Evolutionary conservation across 352 stramenopile genomes (phyloP).

Genomic region (Globisporangium parvum): DNA sequence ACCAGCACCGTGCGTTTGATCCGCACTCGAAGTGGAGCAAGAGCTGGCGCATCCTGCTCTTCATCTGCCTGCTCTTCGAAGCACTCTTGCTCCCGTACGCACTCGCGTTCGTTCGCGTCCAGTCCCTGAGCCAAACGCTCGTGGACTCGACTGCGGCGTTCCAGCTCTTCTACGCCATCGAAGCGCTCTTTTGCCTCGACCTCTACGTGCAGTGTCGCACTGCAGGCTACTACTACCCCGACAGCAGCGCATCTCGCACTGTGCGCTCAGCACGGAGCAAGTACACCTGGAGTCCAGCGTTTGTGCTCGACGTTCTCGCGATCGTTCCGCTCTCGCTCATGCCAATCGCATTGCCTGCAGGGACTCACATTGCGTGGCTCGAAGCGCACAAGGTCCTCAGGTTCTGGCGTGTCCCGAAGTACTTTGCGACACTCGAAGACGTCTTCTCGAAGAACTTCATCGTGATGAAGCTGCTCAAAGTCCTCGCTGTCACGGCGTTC

Average conservation of each 20-base stretch:
- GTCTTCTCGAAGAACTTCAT: conserved; percentile 50
- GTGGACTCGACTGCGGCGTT: too few species aligned
- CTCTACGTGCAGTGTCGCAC: conserved; percentile 56
- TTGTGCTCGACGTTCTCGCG: conserved; percentile 36
- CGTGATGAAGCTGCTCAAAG: conserved; percentile 42
- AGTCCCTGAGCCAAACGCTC: too few species aligned
- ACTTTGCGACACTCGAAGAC: conserved; percentile 44
- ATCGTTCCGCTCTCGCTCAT: conserved; percentile 37
- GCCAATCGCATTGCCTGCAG: neutral
- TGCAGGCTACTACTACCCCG: conserved; percentile 59
- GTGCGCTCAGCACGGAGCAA: conserved; percentile 27
- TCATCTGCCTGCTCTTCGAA: too few species aligned
- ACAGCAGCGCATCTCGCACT: conserved; percentile 42
- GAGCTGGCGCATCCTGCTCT: too few species aligned
- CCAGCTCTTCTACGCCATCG: conserved; percentile 1
- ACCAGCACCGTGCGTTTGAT: too few species aligned
- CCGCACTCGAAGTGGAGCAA: too few species aligned
- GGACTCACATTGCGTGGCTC: conserved; percentile 12
- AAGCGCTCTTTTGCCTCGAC: conserved; percentile 41
- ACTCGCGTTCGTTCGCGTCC: too few species aligned
- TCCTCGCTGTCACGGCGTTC: conserved; percentile 27
- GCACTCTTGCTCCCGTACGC: too few species aligned
- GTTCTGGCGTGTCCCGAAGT: conserved; percentile 32
- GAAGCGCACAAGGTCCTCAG: conserved; percentile 53
- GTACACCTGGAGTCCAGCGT: conserved; percentile 35